These are phyloP conservation scores for Verbena officinalis DNA, from an alignment of 257 asterid species.

Conservation along the genomic window DNA sequence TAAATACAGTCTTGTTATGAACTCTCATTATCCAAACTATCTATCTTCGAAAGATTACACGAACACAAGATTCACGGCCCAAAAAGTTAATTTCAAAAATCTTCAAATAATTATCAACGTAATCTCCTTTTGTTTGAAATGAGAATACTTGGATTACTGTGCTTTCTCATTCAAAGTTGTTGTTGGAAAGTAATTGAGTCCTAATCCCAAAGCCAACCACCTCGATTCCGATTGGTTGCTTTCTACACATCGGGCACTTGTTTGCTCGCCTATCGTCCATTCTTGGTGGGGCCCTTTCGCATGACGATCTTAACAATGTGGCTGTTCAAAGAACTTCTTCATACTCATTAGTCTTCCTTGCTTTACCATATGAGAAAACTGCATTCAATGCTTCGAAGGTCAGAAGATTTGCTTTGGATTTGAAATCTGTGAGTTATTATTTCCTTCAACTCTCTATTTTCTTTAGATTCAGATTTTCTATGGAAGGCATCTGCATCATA, in stretches of 20 bases:
- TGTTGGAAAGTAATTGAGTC: slow-evolving; percentile 24
- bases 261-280: slow-evolving; percentile 20
- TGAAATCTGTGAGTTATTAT: slow-evolving; percentile 19
- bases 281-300: background rate
- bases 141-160: slow-evolving; percentile 24
- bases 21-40: background rate
- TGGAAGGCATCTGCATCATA: slow-evolving; percentile 9
- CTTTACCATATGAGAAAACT: slow-evolving; percentile 15
- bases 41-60: too few species aligned
- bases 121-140: slow-evolving; percentile 22
- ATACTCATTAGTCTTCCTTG: slow-evolving; percentile 8
- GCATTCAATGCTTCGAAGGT: slow-evolving; percentile 9
- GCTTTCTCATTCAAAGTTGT: slow-evolving; percentile 24
- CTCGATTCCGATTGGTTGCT: slow-evolving; percentile 29
- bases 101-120: slow-evolving; percentile 9
- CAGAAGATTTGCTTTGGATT: slow-evolving; percentile 3
- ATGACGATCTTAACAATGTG: slow-evolving; percentile 35
- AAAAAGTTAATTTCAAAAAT: background rate
- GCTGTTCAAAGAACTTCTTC: slow-evolving; percentile 3
- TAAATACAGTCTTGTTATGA: slow-evolving; percentile 5
- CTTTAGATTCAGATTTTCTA: background rate
- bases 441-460: slow-evolving; percentile 17
- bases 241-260: slow-evolving; percentile 21
- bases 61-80: too few species aligned
- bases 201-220: slow-evolving; percentile 32